A percentile compares a stretch with the other conserved stretches of the same genome.
These are phyloP conservation scores for Collybia sordida DNA, from an alignment of 768 basidiomycete genomes.

Conservation along the genomic window DNA sequence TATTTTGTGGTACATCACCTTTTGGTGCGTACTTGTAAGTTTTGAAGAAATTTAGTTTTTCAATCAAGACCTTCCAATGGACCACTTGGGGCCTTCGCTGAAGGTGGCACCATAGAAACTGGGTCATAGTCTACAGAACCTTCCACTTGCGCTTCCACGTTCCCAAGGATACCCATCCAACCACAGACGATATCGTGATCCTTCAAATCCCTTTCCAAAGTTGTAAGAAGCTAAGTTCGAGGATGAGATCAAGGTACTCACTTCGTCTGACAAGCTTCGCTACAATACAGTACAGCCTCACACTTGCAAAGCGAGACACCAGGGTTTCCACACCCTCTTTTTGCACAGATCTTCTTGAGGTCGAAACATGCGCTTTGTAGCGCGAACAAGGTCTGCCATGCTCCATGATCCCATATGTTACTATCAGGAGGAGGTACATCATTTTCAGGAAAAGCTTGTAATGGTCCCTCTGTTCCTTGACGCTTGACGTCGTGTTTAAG, in stretches of 20 bases:
- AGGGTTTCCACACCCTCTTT: slow-evolving; percentile 6
- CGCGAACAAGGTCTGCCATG: slow-evolving; percentile 5
- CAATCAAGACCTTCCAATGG: no score
- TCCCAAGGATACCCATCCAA: neutral
- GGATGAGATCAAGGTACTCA: neutral
- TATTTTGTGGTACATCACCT: no score
- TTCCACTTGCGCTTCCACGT: neutral
- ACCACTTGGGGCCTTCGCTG: no score
- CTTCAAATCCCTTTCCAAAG: neutral
- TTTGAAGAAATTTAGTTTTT: no score
- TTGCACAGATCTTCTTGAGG: slow-evolving; percentile 2
- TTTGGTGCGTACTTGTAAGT: no score
- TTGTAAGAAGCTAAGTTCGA: neutral
- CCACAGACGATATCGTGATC: slow-evolving; percentile 1
- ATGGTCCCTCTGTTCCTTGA: neutral
- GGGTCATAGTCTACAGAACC: no score
- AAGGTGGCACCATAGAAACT: no score
- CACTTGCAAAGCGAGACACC: slow-evolving; percentile 1
- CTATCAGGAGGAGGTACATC: neutral
- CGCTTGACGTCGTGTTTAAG: slow-evolving; percentile 5
- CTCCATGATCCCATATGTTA: slow-evolving; percentile 8
- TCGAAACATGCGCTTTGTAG: slow-evolving; percentile 6
- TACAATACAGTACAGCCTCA: slow-evolving; percentile 4
- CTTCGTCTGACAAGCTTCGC: slow-evolving; percentile 7
- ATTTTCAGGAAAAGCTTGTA: neutral